Evolutionary conservation across 768 basidiomycete genomes (phyloP), one percentile per base, ranked within the genome.

Genomic region (Hebeloma cylindrosporum): DNA sequence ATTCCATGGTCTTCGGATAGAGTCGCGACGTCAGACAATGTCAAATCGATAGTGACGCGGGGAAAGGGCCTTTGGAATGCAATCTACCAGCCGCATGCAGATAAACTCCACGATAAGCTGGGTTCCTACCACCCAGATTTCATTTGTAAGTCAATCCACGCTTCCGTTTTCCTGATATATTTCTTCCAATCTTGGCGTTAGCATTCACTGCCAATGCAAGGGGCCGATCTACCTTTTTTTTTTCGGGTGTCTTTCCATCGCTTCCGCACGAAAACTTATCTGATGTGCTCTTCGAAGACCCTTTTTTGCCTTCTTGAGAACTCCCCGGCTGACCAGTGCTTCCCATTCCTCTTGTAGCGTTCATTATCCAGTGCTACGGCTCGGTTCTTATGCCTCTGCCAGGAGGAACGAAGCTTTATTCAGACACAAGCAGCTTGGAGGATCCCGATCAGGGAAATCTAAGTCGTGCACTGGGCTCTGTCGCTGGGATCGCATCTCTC

Each of bases 71-170:
- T 95, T 51, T 95, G 93, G 90, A 74, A 85, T 64, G 79, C 82
- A 42, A 92, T 95, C 67, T 95, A 95, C 66, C 72, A 80, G 64
- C 92, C 92, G 62, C 88, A 92, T 72, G 85, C 83, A 60, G 82
- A 81, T 72, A 95, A 94, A 70, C 80, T 95, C 61, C 79, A 90
- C 68, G 72, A 82, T 71, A 95, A 93, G 72, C 76, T 95, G 52
- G 83, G 77, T 61, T 77, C 79, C 44, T 89, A 91, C 71, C 93
- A 95, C 67, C 93, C 93, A 49, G 93, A 95, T 74, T 89, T 95
- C 72, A 91, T 93, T 65, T 74, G 89, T 92, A 67, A 72, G 88
- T 81, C 36, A 18, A 59, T 46, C 45, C 62, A 63, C 60, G 61
- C 64, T 65, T 48, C 56, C 56, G 45, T 51, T 48, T 61, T 43